Percentiles rank a stretch among this genome's conserved stretches.
Conservation (phyloP, 257 asterid species). For the Ocimum tenuiflorum region DNA sequence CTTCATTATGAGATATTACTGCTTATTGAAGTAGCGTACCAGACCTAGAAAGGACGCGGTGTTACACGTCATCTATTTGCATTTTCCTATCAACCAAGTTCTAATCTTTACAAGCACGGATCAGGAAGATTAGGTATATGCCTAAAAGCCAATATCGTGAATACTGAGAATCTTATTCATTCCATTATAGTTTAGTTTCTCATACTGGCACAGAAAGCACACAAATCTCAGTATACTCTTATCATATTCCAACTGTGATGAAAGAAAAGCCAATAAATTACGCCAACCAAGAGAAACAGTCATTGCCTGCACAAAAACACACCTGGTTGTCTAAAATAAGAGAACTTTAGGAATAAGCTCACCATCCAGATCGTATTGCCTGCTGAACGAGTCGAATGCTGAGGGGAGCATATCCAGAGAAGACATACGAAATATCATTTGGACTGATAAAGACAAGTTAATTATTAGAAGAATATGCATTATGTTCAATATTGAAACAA, state of each 20-base stretch:
- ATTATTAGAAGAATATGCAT: slow-evolving; percentile 14
- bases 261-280: background rate
- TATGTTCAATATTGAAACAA: slow-evolving; percentile 6
- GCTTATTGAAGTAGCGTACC: too few relatives aligned
- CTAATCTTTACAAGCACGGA: background rate
- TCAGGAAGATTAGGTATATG: background rate
- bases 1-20: too few relatives aligned
- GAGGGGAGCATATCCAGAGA: slow-evolving; percentile 98
- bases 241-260: background rate
- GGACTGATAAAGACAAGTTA: slow-evolving; percentile 57
- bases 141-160: background rate
- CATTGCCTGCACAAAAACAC: slow-evolving; percentile 8
- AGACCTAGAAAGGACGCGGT: too few relatives aligned
- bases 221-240: background rate
- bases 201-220: background rate
- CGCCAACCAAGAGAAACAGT: background rate
- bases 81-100: background rate
- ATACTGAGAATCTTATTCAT: background rate
- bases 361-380: slow-evolving; percentile 95
- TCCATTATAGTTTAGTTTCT: background rate
- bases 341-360: too few relatives aligned
- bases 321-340: background rate
- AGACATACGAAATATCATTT: slow-evolving; percentile 82
- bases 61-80: background rate
- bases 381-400: slow-evolving; percentile 93